Evolutionary conservation across 345 rosid genomes (phyloP).

Genomic region (Brassica carinata): DNA sequence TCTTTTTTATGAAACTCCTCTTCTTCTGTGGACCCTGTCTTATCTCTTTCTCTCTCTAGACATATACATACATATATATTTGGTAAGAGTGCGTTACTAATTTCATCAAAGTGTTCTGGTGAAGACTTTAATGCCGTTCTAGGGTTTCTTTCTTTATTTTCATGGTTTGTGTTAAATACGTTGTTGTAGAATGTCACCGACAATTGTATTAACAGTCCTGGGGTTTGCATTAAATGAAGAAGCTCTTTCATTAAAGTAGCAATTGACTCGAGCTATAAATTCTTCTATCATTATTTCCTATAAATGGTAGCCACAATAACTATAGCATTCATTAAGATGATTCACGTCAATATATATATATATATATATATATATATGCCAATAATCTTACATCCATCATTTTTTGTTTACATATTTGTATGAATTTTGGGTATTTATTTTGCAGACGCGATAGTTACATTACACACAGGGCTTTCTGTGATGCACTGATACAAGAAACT

Average conservation of each 20-base stretch:
- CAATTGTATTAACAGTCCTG: constrained; percentile 39
- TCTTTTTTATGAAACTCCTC: constrained; percentile 45
- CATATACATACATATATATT: not conserved
- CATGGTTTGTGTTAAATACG: constrained; percentile 38
- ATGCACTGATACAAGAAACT: constrained; percentile 78
- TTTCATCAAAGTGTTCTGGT: constrained; percentile 27
- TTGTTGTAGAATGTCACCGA: constrained; percentile 33
- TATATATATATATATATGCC: not conserved
- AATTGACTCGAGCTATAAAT: constrained; percentile 38
- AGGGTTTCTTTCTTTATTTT: constrained; percentile 41
- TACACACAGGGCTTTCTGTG: constrained; percentile 89
- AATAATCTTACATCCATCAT: not conserved
- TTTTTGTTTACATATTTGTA: not conserved
- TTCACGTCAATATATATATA: constrained; percentile 8
- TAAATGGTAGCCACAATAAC: constrained; percentile 17
- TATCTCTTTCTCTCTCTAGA: constrained; percentile 34
- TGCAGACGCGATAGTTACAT: constrained; percentile 88
- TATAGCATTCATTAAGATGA: constrained; percentile 14
- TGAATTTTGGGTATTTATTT: not conserved
- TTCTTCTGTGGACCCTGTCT: constrained; percentile 23
- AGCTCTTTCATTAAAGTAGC: constrained; percentile 48
- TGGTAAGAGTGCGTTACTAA: constrained; percentile 28
- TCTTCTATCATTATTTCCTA: constrained; percentile 37
- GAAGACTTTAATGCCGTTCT: constrained; percentile 35
- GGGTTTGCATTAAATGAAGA: constrained; percentile 51